These are phyloP conservation scores for Candida jianshihensis DNA, from an alignment of 805 yeast genomes.

Conservation along the genomic window DNA sequence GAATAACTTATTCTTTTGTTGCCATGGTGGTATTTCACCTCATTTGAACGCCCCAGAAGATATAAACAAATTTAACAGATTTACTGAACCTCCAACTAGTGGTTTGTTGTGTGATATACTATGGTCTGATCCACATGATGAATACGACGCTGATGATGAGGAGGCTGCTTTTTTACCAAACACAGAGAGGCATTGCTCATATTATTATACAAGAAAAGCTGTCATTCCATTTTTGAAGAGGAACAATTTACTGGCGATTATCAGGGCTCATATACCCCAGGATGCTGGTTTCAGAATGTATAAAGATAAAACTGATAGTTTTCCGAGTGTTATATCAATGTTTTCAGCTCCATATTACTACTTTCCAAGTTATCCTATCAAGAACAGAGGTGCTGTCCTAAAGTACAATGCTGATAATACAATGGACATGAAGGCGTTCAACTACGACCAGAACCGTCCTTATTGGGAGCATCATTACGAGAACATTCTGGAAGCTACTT, in stretches of 20 bases:
- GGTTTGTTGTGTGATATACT: conserved; percentile 92
- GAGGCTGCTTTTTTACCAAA: conserved; percentile 49
- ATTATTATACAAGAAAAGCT: conserved; percentile 73
- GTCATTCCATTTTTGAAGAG: conserved; percentile 70
- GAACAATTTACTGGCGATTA: conserved; percentile 74
- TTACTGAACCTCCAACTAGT: conserved; percentile 86
- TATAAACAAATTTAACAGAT: conserved; percentile 63
- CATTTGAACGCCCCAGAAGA: conserved; percentile 68
- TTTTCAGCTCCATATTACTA: conserved; percentile 94
- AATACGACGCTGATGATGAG: conserved; percentile 61
- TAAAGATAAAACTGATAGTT: conserved; percentile 72
- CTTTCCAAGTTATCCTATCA: conserved; percentile 84
- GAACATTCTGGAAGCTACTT: conserved; percentile 97
- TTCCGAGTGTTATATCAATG: conserved; percentile 84
- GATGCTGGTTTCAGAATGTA: conserved; percentile 97
- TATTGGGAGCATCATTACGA: conserved; percentile 94
- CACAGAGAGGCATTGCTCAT: conserved; percentile 86
- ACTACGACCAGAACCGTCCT: conserved; percentile 87
- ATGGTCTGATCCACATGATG: conserved; percentile 96
- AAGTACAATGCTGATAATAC: conserved; percentile 88
- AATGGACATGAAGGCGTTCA: conserved; percentile 93
- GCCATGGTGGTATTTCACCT: conserved; percentile 94
- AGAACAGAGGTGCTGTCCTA: conserved; percentile 91
- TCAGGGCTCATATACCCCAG: conserved; percentile 96
- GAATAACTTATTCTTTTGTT: conserved; percentile 92